These are phyloP conservation scores for Mangifera indica DNA, from an alignment of 345 rosid species.

Conservation along the genomic window DNA sequence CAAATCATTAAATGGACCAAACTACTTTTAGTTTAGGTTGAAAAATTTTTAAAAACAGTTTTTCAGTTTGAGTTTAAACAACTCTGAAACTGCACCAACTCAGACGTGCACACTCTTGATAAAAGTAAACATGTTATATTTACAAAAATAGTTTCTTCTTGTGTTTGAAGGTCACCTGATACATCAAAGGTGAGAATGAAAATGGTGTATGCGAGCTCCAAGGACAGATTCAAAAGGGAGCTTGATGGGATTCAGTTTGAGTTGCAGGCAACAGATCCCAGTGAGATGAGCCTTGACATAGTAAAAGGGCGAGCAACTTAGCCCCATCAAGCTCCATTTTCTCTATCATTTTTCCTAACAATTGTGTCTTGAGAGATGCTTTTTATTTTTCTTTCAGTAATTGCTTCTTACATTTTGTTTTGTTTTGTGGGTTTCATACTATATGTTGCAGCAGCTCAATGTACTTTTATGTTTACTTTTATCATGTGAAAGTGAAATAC, in stretches of 20 bases:
- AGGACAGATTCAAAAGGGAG: constrained; percentile 96
- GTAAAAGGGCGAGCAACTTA: constrained; percentile 76
- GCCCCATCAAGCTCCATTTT: constrained; percentile 2
- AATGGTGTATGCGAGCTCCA: constrained; percentile 96
- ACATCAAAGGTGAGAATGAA: constrained; percentile 73
- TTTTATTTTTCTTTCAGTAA: neutral
- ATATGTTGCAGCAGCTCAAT: constrained; percentile 16
- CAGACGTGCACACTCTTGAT: too few relatives aligned
- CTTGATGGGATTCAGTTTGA: constrained; percentile 91
- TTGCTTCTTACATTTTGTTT: neutral
- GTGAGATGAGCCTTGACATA: constrained; percentile 95
- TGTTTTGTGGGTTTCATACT: neutral
- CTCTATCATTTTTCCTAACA: constrained; percentile 8
- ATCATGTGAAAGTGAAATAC: constrained; percentile 18
- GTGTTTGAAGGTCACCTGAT: constrained; percentile 69
- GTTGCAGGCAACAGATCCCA: constrained; percentile 98
- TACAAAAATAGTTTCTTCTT: neutral
- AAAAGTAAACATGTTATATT: too few relatives aligned
- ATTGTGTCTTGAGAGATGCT: neutral
- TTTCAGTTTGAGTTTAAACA: too few relatives aligned
- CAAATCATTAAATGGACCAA: too few relatives aligned
- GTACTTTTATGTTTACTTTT: constrained; percentile 7
- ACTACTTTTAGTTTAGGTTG: too few relatives aligned
- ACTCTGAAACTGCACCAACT: too few relatives aligned
- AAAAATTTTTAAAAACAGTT: too few relatives aligned